phyloP scores from a whole-genome alignment of 2,329 filamentous ascomycete species.

The Verticillium longisporum region DNA sequence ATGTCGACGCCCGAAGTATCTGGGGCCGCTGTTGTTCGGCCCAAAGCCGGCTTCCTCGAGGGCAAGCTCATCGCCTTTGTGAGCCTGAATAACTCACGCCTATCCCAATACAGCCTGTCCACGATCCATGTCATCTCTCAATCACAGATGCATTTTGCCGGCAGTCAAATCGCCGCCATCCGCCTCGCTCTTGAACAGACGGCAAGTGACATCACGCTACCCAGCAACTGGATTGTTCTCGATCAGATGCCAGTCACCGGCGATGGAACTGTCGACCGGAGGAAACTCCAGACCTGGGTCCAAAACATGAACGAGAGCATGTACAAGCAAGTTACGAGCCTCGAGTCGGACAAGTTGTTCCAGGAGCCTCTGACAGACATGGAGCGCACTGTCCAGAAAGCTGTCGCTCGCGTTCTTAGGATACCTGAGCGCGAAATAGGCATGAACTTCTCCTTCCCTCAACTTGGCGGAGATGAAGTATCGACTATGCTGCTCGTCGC shows the following conservation, averaged over 20 bases:
- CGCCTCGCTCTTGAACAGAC: slow-evolving; percentile 20
- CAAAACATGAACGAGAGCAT: slow-evolving; percentile 43
- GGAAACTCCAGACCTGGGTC: slow-evolving; percentile 44
- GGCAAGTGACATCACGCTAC: slow-evolving; percentile 22
- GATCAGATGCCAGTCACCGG: slow-evolving; percentile 36
- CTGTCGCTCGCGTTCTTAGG: slow-evolving; percentile 29
- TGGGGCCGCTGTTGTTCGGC: slow-evolving; percentile 34
- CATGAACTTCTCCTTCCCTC: slow-evolving; percentile 32
- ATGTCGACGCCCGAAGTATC: slow-evolving; percentile 31
- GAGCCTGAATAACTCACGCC: slow-evolving; percentile 25
- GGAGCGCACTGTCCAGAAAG: slow-evolving; percentile 30
- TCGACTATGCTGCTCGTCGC: slow-evolving; percentile 30
- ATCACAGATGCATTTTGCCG: slow-evolving; percentile 31
- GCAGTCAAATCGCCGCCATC: slow-evolving; percentile 33
- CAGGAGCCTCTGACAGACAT: slow-evolving; percentile 26
- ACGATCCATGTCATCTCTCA: slow-evolving; percentile 26
- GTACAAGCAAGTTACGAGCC: slow-evolving; percentile 36
- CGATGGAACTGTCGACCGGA: slow-evolving; percentile 30
- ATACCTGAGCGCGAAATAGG: slow-evolving; percentile 30
- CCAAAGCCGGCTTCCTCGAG: slow-evolving; percentile 43
- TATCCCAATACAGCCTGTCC: slow-evolving; percentile 16
- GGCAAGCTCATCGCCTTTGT: slow-evolving; percentile 41
- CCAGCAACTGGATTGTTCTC: slow-evolving; percentile 41
- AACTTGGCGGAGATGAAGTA: slow-evolving; percentile 33
- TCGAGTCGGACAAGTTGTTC: slow-evolving; percentile 28